These are phyloP conservation scores for Mycena amicta DNA, from an alignment of 768 basidiomycete genomes.

Conservation along the genomic window DNA sequence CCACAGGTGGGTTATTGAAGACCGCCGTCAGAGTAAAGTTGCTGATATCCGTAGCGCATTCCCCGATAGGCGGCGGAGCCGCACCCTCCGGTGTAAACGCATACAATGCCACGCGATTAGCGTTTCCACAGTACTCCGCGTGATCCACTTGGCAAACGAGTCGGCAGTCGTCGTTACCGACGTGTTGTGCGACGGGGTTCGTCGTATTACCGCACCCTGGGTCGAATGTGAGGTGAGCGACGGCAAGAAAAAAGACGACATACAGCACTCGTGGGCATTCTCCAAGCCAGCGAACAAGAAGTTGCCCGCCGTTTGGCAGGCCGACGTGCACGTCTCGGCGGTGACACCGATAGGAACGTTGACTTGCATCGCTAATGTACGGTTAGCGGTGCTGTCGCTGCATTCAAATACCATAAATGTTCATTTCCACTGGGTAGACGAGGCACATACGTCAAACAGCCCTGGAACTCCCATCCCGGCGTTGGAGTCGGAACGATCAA, in stretches of 20 bases:
- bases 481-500: slow-evolving; percentile 47
- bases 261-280: slow-evolving; percentile 52
- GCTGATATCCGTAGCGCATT: slow-evolving; percentile 34
- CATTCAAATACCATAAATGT: neutral
- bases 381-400: slow-evolving; percentile 37
- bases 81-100: slow-evolving; percentile 32
- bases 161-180: slow-evolving; percentile 43
- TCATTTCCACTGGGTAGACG: neutral
- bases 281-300: slow-evolving; percentile 49
- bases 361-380: slow-evolving; percentile 38
- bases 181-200: slow-evolving; percentile 36
- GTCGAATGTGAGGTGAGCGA: neutral
- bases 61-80: slow-evolving; percentile 25
- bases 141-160: slow-evolving; percentile 42
- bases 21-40: slow-evolving; percentile 42
- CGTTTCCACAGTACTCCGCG: slow-evolving; percentile 42
- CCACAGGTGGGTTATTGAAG: slow-evolving; percentile 36
- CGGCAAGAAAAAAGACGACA: slow-evolving; percentile 22
- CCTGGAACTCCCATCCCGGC: slow-evolving; percentile 56
- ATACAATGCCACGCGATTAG: slow-evolving; percentile 42
- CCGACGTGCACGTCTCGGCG: slow-evolving; percentile 50
- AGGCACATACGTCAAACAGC: slow-evolving; percentile 60
- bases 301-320: slow-evolving; percentile 43
- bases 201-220: slow-evolving; percentile 44
- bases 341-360: slow-evolving; percentile 49